phyloP scores from a whole-genome alignment of 2,329 filamentous ascomycete genomes.

The Rhynchosporium secalis region DNA sequence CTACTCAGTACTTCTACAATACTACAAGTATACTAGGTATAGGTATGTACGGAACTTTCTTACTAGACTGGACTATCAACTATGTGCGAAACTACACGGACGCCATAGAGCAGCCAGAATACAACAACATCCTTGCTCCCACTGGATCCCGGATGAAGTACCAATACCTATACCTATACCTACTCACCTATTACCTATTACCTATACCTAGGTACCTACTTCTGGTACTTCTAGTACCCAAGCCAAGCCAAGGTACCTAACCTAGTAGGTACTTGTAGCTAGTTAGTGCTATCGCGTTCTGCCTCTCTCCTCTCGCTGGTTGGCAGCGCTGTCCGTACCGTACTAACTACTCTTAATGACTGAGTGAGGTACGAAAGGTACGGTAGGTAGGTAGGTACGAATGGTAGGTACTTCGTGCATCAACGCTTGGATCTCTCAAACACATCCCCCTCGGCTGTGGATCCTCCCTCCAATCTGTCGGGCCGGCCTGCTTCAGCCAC shows the following conservation, averaged over 20 bases:
- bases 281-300: neutral
- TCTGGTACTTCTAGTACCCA: too few species aligned
- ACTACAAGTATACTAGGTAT: too few species aligned
- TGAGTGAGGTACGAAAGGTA: neutral
- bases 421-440: constrained; percentile 15
- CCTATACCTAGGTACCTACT: too few species aligned
- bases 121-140: constrained; percentile 6
- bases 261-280: too few species aligned
- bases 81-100: too few species aligned
- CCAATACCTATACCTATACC: neutral
- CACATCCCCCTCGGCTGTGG: constrained; percentile 5
- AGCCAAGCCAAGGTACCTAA: too few species aligned
- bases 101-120: neutral
- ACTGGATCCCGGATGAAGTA: constrained; percentile 18
- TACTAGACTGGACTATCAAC: too few species aligned
- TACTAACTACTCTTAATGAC: neutral
- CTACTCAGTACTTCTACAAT: too few species aligned
- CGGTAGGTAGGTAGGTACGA: too few species aligned
- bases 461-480: constrained; percentile 1
- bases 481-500: constrained; percentile 15
- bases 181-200: too few species aligned
- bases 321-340: neutral
- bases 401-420: neutral
- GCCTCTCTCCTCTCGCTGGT: neutral
- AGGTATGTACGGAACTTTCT: too few species aligned